Conservation (phyloP, 495 filamentous ascomycete species). For the Cudoniella acicularis region DNA sequence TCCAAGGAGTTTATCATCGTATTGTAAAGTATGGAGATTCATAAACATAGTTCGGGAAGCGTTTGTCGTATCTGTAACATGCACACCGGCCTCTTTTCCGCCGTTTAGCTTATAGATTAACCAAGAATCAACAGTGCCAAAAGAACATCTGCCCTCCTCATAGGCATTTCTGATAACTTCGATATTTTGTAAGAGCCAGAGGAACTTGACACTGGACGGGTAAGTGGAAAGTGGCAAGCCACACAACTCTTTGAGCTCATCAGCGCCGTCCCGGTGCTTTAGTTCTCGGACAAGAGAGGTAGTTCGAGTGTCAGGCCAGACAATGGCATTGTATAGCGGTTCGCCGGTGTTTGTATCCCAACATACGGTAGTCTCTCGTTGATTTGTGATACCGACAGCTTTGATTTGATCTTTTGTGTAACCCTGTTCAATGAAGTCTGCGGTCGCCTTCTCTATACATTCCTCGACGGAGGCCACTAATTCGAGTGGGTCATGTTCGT, state of each 20-base stretch:
- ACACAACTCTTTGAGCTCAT: conserved; percentile 69
- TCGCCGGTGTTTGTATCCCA: conserved; percentile 89
- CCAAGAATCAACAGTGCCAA: conserved; percentile 95
- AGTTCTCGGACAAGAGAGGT: conserved; percentile 75
- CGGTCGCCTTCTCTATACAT: conserved; percentile 81
- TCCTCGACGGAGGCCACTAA: conserved; percentile 73
- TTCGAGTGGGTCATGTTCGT: conserved; percentile 87
- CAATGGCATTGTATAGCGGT: conserved; percentile 83
- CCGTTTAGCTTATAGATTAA: conserved; percentile 88
- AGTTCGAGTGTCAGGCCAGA: conserved; percentile 91
- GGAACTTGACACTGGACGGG: conserved; percentile 82
- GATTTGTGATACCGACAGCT: conserved; percentile 88
- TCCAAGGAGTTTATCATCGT: conserved; percentile 73
- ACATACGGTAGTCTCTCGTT: conserved; percentile 88
- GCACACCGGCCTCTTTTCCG: conserved; percentile 59
- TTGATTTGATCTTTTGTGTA: conserved; percentile 70
- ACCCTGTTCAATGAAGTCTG: conserved; percentile 66
- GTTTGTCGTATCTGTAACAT: conserved; percentile 90
- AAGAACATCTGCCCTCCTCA: conserved; percentile 74
- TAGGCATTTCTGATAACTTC: conserved; percentile 72
- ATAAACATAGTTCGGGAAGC: conserved; percentile 96
- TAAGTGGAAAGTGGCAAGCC: conserved; percentile 92
- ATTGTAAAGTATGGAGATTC: conserved; percentile 82
- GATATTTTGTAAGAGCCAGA: conserved; percentile 79
- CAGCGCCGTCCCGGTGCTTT: conserved; percentile 61